A percentile compares a stretch with the other conserved stretches of the same genome.
Evolutionary conservation across 2,329 filamentous ascomycete genomes (phyloP).

Genomic region (Dactylellina haptotyla): DNA sequence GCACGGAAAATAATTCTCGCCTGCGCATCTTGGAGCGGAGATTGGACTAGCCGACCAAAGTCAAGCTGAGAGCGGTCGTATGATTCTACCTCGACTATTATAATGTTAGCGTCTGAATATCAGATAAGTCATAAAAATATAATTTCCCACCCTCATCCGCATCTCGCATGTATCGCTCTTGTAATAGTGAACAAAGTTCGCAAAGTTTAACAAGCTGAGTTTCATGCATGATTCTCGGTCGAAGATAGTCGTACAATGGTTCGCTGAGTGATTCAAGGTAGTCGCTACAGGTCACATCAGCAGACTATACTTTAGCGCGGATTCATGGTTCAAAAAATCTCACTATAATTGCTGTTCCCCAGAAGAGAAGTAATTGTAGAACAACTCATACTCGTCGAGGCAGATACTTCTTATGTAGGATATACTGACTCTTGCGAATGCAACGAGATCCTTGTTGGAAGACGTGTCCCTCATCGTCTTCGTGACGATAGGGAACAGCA

Average conservation of each 20-base stretch:
- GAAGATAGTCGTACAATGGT: slow-evolving; percentile 73
- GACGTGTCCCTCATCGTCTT: slow-evolving; percentile 64
- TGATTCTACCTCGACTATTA: slow-evolving; percentile 63
- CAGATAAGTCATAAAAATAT: neutral
- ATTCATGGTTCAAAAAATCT: neutral
- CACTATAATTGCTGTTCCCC: slow-evolving; percentile 58
- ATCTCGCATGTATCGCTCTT: slow-evolving; percentile 73
- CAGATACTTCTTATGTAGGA: slow-evolving; percentile 74
- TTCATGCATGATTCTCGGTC: slow-evolving; percentile 74
- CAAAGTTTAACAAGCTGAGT: slow-evolving; percentile 74
- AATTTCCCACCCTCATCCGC: slow-evolving; percentile 63
- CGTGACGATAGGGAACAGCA: slow-evolving; percentile 56
- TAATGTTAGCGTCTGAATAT: neutral
- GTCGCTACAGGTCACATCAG: slow-evolving; percentile 74
- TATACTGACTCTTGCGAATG: slow-evolving; percentile 72
- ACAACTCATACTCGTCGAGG: slow-evolving; percentile 74
- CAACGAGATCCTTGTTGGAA: slow-evolving; percentile 71
- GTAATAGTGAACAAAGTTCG: slow-evolving; percentile 73
- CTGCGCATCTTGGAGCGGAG: slow-evolving; percentile 74
- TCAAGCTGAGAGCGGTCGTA: slow-evolving; percentile 68
- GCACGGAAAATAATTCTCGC: slow-evolving; percentile 74
- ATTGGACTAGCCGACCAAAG: slow-evolving; percentile 71
- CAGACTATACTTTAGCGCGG: neutral
- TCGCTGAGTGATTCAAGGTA: slow-evolving; percentile 75
- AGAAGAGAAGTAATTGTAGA: slow-evolving; percentile 57